phyloP scores from a whole-genome alignment of 805 yeast species.

The Wickerhamiella spandovensis region DNA sequence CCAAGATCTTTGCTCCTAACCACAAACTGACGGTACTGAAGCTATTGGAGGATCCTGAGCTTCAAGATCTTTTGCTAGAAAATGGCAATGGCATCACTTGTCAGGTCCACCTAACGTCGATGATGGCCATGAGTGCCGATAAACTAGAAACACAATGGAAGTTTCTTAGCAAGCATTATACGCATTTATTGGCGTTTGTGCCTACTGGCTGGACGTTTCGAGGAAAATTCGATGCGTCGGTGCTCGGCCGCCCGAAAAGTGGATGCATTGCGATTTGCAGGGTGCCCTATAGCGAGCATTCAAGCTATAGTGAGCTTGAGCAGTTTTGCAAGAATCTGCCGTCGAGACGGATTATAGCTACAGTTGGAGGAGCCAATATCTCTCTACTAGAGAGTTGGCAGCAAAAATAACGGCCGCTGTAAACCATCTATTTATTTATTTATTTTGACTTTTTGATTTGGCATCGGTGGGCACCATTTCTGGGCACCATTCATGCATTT shows the following conservation, averaged over 20 bases:
- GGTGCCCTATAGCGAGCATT: constrained; percentile 90
- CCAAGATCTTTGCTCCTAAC: constrained; percentile 32
- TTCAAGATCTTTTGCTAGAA: constrained; percentile 28
- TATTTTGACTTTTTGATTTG: no score
- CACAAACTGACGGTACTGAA: constrained; percentile 35
- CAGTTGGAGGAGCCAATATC: constrained; percentile 36
- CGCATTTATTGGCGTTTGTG: constrained; percentile 52
- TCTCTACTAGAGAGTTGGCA: constrained; percentile 14
- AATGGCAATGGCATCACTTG: constrained; percentile 34
- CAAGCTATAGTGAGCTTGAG: constrained; percentile 70
- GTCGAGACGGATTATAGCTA: constrained; percentile 52
- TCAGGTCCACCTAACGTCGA: constrained; percentile 60
- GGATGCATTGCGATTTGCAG: constrained; percentile 36
- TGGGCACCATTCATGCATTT: no score
- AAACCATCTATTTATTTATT: neutral
- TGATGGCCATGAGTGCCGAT: constrained; percentile 36
- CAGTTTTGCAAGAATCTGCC: constrained; percentile 44
- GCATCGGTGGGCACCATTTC: no score
- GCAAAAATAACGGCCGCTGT: neutral
- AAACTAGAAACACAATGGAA: constrained; percentile 37
- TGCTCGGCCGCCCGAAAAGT: constrained; percentile 11
- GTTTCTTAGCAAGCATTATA: constrained; percentile 34
- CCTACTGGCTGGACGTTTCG: constrained; percentile 85
- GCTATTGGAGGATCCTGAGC: constrained; percentile 31
- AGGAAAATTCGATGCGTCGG: neutral